Percentiles rank a stretch among this genome's conserved stretches.
phyloP scores from a whole-genome alignment of 2,329 filamentous ascomycete species.

The Cladorrhinum sp. region DNA sequence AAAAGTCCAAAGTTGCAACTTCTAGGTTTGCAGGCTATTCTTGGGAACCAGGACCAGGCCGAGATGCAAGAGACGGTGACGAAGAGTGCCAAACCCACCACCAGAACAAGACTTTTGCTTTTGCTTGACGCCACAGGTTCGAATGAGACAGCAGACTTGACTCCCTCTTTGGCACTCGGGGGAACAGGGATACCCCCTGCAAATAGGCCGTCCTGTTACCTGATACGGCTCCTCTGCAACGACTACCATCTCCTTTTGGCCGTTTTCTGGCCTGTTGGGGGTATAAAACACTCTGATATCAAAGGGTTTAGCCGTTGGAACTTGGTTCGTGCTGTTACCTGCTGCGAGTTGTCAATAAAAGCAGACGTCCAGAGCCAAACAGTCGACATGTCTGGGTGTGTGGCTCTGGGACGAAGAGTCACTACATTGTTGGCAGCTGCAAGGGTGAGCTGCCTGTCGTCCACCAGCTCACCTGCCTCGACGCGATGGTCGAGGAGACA shows the following conservation, averaged over 20 bases:
- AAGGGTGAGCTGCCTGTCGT: conserved; percentile 20
- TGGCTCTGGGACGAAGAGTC: conserved; percentile 12
- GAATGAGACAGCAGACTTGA: conserved; percentile 12
- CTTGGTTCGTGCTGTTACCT: conserved; percentile 23
- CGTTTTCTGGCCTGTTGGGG: conserved; percentile 20
- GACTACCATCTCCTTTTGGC: conserved; percentile 19
- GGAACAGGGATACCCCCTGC: conserved; percentile 23
- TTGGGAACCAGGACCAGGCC: background rate
- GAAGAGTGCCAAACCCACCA: background rate
- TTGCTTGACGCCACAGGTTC: conserved; percentile 12
- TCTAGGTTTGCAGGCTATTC: background rate
- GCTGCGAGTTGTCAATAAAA: conserved; percentile 20
- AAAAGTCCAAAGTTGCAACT: background rate
- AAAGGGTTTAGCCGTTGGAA: conserved; percentile 25
- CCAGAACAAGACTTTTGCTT: background rate
- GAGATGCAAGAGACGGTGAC: background rate
- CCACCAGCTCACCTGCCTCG: conserved; percentile 12
- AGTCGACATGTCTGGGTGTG: conserved; percentile 14
- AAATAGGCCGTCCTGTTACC: conserved; percentile 24
- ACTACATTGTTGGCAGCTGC: conserved; percentile 12
- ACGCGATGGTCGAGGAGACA: conserved; percentile 11
- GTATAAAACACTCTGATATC: conserved; percentile 23
- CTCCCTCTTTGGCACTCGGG: background rate
- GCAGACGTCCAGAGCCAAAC: conserved; percentile 20
- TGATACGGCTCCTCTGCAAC: conserved; percentile 24